These are phyloP conservation scores for Lecanicillium sp. DNA, from an alignment of 2,329 filamentous ascomycete species.

Conservation along the genomic window DNA sequence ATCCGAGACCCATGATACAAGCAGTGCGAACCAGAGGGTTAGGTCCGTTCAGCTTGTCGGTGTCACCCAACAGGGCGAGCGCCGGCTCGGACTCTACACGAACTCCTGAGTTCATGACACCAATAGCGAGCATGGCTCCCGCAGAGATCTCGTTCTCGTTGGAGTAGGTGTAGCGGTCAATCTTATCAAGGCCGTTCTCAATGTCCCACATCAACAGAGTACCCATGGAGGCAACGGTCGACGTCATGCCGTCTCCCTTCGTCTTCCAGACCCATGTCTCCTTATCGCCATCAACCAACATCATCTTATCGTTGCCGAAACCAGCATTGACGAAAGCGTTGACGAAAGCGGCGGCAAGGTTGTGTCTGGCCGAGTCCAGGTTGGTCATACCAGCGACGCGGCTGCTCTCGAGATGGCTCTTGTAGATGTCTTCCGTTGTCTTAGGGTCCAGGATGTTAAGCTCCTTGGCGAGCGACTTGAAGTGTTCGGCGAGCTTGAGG, in stretches of 20 bases:
- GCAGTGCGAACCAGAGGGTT: slow-evolving; percentile 72
- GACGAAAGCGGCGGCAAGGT: slow-evolving; percentile 90
- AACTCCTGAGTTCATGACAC: slow-evolving; percentile 92
- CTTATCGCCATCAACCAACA: slow-evolving; percentile 85
- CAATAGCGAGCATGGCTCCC: slow-evolving; percentile 85
- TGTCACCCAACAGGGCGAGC: slow-evolving; percentile 75
- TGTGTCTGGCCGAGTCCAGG: slow-evolving; percentile 90
- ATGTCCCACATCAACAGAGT: slow-evolving; percentile 92
- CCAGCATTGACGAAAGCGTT: slow-evolving; percentile 97
- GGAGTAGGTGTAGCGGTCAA: slow-evolving; percentile 89
- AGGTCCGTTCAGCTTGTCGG: slow-evolving; percentile 72
- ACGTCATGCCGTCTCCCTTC: slow-evolving; percentile 96
- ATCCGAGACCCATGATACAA: slow-evolving; percentile 90
- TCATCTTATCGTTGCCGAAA: slow-evolving; percentile 94
- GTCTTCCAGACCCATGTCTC: slow-evolving; percentile 98
- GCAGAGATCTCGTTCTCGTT: slow-evolving; percentile 77
- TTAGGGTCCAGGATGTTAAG: slow-evolving; percentile 96
- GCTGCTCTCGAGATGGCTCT: slow-evolving; percentile 94
- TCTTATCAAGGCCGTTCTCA: slow-evolving; percentile 84
- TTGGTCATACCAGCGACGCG: slow-evolving; percentile 90
- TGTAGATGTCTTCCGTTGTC: slow-evolving; percentile 97
- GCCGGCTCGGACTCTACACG: slow-evolving; percentile 85
- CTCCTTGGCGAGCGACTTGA: slow-evolving; percentile 90
- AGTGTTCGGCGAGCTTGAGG: slow-evolving; percentile 80
- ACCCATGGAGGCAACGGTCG: slow-evolving; percentile 87